These are phyloP conservation scores for Candida maris DNA, from an alignment of 805 yeast species.

Conservation along the genomic window DNA sequence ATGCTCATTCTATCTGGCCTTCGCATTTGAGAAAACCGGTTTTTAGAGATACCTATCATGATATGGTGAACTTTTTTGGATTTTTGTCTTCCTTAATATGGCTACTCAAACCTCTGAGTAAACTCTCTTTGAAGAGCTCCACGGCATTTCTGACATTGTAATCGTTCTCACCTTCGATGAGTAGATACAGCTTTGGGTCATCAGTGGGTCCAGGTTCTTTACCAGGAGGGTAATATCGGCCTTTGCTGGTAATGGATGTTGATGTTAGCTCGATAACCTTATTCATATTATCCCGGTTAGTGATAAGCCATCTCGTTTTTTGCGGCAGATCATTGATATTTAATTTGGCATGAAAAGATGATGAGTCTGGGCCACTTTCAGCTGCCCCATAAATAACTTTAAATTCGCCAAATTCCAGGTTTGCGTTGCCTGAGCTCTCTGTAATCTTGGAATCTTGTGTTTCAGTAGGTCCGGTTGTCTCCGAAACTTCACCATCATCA, in stretches of 20 bases:
- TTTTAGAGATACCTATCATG: constrained; percentile 8
- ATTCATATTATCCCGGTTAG: constrained; percentile 59
- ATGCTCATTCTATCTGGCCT: constrained; percentile 77
- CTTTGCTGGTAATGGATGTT: constrained; percentile 78
- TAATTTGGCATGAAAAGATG: constrained; percentile 61
- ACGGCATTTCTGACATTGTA: constrained; percentile 57
- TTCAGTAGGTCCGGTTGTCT: constrained; percentile 20
- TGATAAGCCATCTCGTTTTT: constrained; percentile 70
- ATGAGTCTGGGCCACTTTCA: constrained; percentile 43
- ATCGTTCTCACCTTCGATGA: constrained; percentile 72
- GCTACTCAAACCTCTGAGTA: constrained; percentile 45
- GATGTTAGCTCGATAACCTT: constrained; percentile 68
- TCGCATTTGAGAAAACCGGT: constrained; percentile 62
- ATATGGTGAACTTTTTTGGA: constrained; percentile 18
- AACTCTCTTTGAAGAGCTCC: constrained; percentile 48
- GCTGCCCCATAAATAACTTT: constrained; percentile 41
- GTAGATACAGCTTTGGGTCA: constrained; percentile 71
- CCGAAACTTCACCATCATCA: constrained; percentile 27
- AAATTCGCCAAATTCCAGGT: constrained; percentile 38
- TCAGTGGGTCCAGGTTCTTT: constrained; percentile 49
- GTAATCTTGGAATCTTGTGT: constrained; percentile 2
- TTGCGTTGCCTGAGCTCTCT: constrained; percentile 1
- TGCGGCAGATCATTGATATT: constrained; percentile 85
- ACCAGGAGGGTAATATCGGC: constrained; percentile 68
- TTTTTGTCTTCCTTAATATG: constrained; percentile 16